Base-by-base conservation (phyloP, 495 filamentous ascomycete species). In the Trichoderma parareesei region DNA sequence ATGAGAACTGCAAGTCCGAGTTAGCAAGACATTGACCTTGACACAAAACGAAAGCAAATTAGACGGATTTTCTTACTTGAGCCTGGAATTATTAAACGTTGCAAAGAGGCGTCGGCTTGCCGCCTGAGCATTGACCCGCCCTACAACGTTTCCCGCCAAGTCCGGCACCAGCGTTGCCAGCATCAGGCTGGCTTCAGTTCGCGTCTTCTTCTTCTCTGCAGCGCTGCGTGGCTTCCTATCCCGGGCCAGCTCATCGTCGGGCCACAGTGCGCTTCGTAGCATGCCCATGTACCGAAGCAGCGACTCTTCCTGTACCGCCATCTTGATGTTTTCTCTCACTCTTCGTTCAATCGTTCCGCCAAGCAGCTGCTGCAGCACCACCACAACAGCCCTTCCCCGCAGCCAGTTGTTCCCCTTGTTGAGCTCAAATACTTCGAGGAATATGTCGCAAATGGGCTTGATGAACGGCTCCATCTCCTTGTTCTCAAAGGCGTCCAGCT, bases 311-410 rank as follows among this genome's bases (percentile, higher is more conserved):
- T 90, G 84, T 37, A 90, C 69, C 13, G 92, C 72, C 18, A 79
- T 76, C 65, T 84, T 85, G 42, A 88, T 86, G 40, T 86, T 87
- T 41, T 99, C 95, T 33, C 92, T 86, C 43, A 97, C 88, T 74
- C 93, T 94, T 38, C 93, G 87, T 77, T 99, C 95, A 65, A 99
- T 95, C 0, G 95, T 97, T 27, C 95, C 95, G n/a, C 95, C 95
- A 6, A 87, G 74, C 65, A 87, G 74, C 70, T 87, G 70, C 83
- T 98, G 74, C 82, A 96, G 66, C 78, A 97, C 93, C 71, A 95
- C 91, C 38, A 99, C 93, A 1, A 98, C 95, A 14, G 95, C 94
- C 18, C 95, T 87, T 9, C 94, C 95, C 18, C 95, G 89, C 6
- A 99, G 84, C 89, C 89, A 92, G 72, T 95, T 98, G 74, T 93